Percentiles rank a stretch among this genome's conserved stretches.
phyloP scores from a whole-genome alignment of 129 eudicot species.

The Centella asiatica region DNA sequence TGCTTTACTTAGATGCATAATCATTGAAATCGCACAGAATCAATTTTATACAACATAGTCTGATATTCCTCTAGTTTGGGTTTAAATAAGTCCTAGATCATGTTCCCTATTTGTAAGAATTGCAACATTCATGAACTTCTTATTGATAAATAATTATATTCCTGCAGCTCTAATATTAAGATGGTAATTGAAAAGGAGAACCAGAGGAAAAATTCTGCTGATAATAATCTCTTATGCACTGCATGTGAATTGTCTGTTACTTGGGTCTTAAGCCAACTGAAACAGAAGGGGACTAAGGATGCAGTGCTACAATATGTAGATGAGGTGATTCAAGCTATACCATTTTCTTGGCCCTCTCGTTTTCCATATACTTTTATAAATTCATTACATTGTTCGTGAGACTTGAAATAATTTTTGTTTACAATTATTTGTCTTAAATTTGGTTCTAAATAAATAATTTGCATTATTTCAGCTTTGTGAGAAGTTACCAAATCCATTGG shows the following conservation, averaged over 20 bases:
- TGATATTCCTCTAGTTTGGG: neutral
- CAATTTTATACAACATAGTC: no score
- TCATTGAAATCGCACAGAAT: neutral
- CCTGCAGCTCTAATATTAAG: constrained; percentile 62
- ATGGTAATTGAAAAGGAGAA: constrained; percentile 56
- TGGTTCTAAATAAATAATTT: neutral
- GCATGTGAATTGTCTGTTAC: constrained; percentile 77
- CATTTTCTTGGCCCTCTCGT: neutral
- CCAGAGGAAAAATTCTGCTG: constrained; percentile 22
- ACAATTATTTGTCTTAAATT: neutral
- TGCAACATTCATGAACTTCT: neutral
- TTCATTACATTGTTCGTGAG: no score
- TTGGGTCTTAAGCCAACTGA: constrained; percentile 74
- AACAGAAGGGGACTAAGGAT: constrained; percentile 50
- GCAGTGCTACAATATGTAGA: constrained; percentile 50
- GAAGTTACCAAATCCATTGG: constrained; percentile 78
- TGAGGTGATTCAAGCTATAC: constrained; percentile 39
- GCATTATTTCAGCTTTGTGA: constrained; percentile 60
- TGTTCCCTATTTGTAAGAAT: neutral
- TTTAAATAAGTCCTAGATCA: no score
- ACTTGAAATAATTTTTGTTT: neutral
- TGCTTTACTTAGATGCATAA: neutral
- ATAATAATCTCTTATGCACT: constrained; percentile 35
- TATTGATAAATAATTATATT: neutral
- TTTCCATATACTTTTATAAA: neutral